These are phyloP conservation scores for Hypocreales sp. DNA, from an alignment of 2,329 filamentous ascomycete genomes.

Conservation along the genomic window DNA sequence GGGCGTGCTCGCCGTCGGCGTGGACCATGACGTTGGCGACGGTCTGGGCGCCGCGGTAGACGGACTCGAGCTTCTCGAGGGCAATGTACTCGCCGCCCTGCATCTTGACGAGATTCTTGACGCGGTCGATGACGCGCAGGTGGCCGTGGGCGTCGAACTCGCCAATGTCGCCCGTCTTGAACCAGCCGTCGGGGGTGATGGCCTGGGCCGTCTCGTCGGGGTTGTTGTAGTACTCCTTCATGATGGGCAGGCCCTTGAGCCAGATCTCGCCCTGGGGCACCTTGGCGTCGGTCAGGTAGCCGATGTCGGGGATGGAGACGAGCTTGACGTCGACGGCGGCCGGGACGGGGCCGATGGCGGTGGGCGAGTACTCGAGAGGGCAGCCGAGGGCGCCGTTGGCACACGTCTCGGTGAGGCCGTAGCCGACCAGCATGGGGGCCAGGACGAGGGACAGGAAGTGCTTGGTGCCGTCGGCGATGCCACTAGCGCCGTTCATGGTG, in stretches of 20 bases:
- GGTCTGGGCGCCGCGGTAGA: constrained; percentile 67
- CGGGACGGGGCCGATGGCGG: constrained; percentile 63
- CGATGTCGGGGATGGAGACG: constrained; percentile 78
- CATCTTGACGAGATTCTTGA: constrained; percentile 98
- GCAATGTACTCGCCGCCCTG: constrained; percentile 93
- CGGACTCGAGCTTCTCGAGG: constrained; percentile 84
- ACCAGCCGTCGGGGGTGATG: constrained; percentile 79
- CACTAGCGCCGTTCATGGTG: constrained; percentile 87
- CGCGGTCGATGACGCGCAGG: constrained; percentile 78
- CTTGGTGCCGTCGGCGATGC: constrained; percentile 74
- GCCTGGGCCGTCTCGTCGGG: constrained; percentile 69
- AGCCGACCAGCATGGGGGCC: constrained; percentile 86
- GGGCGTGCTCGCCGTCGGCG: constrained; percentile 57
- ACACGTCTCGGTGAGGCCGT: constrained; percentile 86
- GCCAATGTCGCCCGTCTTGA: constrained; percentile 92
- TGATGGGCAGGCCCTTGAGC: constrained; percentile 65
- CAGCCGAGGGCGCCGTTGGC: constrained; percentile 73
- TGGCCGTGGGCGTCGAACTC: constrained; percentile 72
- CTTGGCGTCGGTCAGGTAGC: constrained; percentile 58
- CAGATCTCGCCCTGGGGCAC: constrained; percentile 87
- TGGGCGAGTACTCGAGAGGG: constrained; percentile 69
- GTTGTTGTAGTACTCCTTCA: constrained; percentile 69
- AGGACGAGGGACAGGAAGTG: constrained; percentile 85
- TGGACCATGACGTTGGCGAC: constrained; percentile 82
- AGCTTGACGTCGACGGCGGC: constrained; percentile 77